Conservation (phyloP, 306 rosid genomes). For the Crotalaria pallida region DNA sequence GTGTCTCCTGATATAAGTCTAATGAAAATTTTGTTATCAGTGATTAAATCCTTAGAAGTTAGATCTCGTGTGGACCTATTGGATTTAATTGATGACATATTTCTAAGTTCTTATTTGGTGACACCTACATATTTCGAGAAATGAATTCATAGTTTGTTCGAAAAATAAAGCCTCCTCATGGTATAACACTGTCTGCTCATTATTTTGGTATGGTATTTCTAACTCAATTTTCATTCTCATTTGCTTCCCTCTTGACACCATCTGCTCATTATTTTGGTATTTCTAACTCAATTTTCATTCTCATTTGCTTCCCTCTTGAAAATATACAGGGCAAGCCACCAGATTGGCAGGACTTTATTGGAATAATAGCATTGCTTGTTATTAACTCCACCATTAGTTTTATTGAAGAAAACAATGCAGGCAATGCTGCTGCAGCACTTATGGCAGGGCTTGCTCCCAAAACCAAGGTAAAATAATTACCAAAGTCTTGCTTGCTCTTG, state of each 20-base stretch:
- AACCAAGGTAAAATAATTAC: slow-evolving; percentile 38
- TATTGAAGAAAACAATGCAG: slow-evolving; percentile 78
- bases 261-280: neutral
- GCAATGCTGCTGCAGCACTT: slow-evolving; percentile 84
- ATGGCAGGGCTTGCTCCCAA: slow-evolving; percentile 93
- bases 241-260: too few relatives aligned
- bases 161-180: neutral
- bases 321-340: slow-evolving; percentile 60
- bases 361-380: slow-evolving; percentile 47
- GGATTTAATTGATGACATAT: too few relatives aligned
- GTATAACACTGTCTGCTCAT: neutral
- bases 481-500: slow-evolving; percentile 10
- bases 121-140: too few relatives aligned
- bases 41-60: too few relatives aligned
- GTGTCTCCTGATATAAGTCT: too few relatives aligned
- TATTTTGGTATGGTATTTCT: too few relatives aligned
- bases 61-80: too few relatives aligned
- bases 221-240: too few relatives aligned
- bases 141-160: too few relatives aligned
- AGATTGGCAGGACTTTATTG: slow-evolving; percentile 74
- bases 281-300: neutral
- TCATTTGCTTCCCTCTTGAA: neutral
- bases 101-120: too few relatives aligned
- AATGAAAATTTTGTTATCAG: too few relatives aligned
- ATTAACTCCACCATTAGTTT: slow-evolving; percentile 82